Base-by-base conservation (phyloP, 2,329 filamentous ascomycete species). In the Pseudogymnoascus sp. region DNA sequence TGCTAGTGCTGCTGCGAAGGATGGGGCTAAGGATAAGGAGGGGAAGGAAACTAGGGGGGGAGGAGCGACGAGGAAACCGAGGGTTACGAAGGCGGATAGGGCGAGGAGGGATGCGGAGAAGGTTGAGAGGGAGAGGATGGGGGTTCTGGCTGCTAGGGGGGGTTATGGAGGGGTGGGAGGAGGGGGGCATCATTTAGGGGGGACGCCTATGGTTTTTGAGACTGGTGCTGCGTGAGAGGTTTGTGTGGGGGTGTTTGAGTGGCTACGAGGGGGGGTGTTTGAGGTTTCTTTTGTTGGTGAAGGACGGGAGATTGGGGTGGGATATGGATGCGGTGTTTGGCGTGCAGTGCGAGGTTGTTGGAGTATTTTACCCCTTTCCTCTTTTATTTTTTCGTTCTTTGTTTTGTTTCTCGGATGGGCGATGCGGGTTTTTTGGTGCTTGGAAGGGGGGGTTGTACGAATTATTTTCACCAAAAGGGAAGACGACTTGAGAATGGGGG, bases 51-150 rank as follows among this genome's bases (percentile, higher is more conserved):
- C 90, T 37, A 83, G 91, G 45, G 90, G 90, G 61, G 89, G 90
- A 51, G 81, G 84, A 10, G 86, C 88, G 0, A 84, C 88, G 18
- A 83, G 92, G 69, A 96, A 96, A 75, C 90, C 91, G 61, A 87
- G 93, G 45, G 87, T 91, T 68, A 95, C 89, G 40, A 96, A 96
- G 74, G 88, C 90, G 39, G 89, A 93, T 72, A 90, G 91, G 70
- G 88, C 89, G 66, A 85, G 88, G 71, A 86, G 91, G 75, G 91
- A 96, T 71, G 83, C 85, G 51, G 91, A 96, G 74, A 95, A 95
- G 77, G 81, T 86, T 5, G 88, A 92, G 67, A 82, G 89, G 45
- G 89, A 93, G 74, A 73, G 71, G 65, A 71, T 73, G 71, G 72
- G 71, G 14, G 64, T 66, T 7, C 65, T 72, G 66, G 66, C 70